These are phyloP conservation scores for Jimgerdemannia lactiflua DNA, from an alignment of 192 early-diverging fungal species.

Conservation along the genomic window DNA sequence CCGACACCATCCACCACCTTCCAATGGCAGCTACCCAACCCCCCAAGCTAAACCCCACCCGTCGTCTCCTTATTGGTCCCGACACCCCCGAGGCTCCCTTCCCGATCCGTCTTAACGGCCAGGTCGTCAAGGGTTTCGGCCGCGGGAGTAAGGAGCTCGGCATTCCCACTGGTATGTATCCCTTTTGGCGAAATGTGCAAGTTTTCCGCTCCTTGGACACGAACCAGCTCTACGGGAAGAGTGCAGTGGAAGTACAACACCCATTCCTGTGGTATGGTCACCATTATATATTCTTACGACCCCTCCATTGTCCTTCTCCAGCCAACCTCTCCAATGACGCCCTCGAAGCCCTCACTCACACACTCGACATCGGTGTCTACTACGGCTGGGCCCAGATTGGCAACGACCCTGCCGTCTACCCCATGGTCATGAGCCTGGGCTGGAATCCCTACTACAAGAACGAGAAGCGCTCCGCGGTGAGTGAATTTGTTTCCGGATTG, in stretches of 20 bases:
- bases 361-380: conserved; percentile 87
- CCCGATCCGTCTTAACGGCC: conserved; percentile 76
- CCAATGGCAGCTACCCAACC: too few relatives aligned
- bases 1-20: too few relatives aligned
- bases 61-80: conserved; percentile 64
- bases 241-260: background rate
- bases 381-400: conserved; percentile 91
- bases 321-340: conserved; percentile 87
- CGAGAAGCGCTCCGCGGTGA: conserved; percentile 87
- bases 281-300: background rate
- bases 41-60: conserved; percentile 26
- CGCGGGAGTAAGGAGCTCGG: conserved; percentile 96
- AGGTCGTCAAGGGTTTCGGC: conserved; percentile 89
- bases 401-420: conserved; percentile 53
- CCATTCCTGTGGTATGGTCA: background rate
- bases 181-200: background rate
- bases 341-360: conserved; percentile 58
- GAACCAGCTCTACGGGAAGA: background rate
- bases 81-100: conserved; percentile 61
- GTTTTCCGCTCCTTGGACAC: background rate
- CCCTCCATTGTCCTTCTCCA: conserved; percentile 23
- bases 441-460: conserved; percentile 99
- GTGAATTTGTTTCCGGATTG: conserved; percentile 11
- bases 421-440: conserved; percentile 99
- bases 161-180: conserved; percentile 84